Evolutionary conservation across 257 asterid genomes (phyloP).

Genomic region (Scutellaria baicalensis): DNA sequence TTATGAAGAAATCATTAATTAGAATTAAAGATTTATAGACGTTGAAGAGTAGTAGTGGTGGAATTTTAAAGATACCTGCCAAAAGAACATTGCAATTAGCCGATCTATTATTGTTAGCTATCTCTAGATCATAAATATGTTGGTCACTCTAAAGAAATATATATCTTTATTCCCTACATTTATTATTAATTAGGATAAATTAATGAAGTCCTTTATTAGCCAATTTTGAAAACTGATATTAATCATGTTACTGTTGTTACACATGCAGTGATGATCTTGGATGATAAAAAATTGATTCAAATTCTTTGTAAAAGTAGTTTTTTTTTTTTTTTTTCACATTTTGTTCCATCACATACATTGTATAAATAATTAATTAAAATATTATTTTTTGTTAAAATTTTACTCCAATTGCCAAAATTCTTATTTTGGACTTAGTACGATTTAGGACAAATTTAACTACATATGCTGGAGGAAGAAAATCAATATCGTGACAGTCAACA

Average conservation of each 20-base stretch:
- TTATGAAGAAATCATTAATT: no score
- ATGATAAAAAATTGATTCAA: not conserved
- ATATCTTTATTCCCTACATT: not conserved
- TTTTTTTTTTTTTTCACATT: no score
- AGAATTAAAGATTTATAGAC: not conserved
- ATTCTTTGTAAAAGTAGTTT: no score
- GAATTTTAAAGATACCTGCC: not conserved
- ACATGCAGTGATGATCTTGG: not conserved
- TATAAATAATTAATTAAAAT: no score
- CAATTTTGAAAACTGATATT: not conserved
- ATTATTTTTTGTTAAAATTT: no score
- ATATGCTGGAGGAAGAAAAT: no score
- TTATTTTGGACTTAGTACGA: no score
- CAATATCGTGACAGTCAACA: no score
- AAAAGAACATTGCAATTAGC: not conserved
- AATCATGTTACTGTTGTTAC: not conserved
- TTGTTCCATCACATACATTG: no score
- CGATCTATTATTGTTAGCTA: not conserved
- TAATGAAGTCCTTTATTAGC: not conserved
- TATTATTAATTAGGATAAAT: not conserved
- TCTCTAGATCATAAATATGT: not conserved
- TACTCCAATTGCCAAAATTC: no score
- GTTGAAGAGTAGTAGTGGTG: not conserved
- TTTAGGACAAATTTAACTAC: no score
- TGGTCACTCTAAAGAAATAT: not conserved